These are phyloP conservation scores for Sphaerulina vaccinii DNA, from an alignment of 2,329 filamentous ascomycete genomes.

Conservation along the genomic window DNA sequence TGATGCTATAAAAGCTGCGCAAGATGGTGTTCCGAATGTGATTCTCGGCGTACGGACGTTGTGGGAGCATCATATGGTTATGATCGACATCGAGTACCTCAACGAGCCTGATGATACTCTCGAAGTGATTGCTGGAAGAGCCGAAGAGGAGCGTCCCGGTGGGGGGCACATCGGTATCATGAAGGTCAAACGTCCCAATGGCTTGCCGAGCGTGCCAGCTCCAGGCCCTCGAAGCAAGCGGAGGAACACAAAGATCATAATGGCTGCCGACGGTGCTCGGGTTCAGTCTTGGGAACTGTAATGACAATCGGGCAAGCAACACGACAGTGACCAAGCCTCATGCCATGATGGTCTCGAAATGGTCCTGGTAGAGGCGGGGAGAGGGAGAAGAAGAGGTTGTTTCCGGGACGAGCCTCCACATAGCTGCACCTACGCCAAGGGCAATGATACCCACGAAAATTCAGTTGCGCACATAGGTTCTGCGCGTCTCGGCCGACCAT, in stretches of 20 bases:
- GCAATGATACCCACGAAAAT: neutral
- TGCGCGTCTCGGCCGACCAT: neutral
- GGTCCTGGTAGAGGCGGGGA: no score
- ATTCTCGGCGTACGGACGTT: slow-evolving; percentile 16
- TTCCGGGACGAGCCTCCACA: neutral
- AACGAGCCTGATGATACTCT: slow-evolving; percentile 11
- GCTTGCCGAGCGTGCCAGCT: neutral
- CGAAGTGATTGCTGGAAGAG: slow-evolving; percentile 17
- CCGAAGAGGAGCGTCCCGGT: slow-evolving; percentile 10
- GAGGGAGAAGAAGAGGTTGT: no score
- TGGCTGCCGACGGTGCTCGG: neutral
- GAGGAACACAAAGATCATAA: neutral
- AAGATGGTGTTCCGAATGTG: slow-evolving; percentile 23
- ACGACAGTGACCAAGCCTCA: no score
- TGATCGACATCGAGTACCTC: slow-evolving; percentile 22
- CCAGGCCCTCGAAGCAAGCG: neutral
- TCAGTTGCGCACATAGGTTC: neutral
- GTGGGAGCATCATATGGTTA: slow-evolving; percentile 18
- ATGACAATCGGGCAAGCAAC: no score
- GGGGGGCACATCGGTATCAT: neutral
- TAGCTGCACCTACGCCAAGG: neutral
- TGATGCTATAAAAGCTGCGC: slow-evolving; percentile 8
- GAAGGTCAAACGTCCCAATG: neutral
- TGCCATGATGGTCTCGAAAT: no score
- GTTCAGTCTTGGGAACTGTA: neutral